A percentile compares a stretch with the other conserved stretches of the same genome.
These are phyloP conservation scores for Picochlorum costavermella DNA, from an alignment of 139 green algal genomes.

Conservation along the genomic window DNA sequence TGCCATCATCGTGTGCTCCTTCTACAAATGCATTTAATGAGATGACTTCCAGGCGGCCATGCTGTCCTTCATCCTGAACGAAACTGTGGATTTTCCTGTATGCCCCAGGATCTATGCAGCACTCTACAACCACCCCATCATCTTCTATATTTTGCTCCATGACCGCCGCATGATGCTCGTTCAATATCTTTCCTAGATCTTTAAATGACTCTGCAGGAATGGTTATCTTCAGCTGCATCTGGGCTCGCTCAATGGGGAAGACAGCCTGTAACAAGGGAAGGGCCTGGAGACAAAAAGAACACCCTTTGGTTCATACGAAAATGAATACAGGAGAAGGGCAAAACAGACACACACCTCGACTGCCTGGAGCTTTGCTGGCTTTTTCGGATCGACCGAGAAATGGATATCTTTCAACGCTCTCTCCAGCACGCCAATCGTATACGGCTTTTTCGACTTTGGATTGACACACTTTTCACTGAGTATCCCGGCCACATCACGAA, in stretches of 20 bases:
- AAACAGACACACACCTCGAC: constrained; percentile 46
- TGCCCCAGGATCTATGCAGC: constrained; percentile 75
- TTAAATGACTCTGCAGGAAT: constrained; percentile 30
- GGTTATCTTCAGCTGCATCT: constrained; percentile 77
- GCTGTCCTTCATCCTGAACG: constrained; percentile 40
- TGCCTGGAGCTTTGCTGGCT: constrained; percentile 89
- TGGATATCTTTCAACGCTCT: constrained; percentile 81
- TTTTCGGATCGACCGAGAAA: constrained; percentile 88
- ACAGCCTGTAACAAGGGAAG: constrained; percentile 58
- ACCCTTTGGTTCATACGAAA: background rate
- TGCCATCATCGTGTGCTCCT: background rate
- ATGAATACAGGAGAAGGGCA: background rate
- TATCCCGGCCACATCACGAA: constrained; percentile 75
- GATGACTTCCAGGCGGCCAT: constrained; percentile 79
- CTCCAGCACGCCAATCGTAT: constrained; percentile 91
- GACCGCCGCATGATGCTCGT: constrained; percentile 3
- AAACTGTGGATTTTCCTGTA: constrained; percentile 76
- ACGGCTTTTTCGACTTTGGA: constrained; percentile 79
- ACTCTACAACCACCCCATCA: constrained; percentile 13
- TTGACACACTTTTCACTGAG: constrained; percentile 87
- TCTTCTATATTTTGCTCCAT: constrained; percentile 30
- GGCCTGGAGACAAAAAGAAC: constrained; percentile 21
- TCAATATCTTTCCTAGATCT: constrained; percentile 37
- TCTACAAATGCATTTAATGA: constrained; percentile 48
- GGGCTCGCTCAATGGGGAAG: constrained; percentile 85